Percentiles rank a stretch among this genome's conserved stretches.
Conservation (phyloP, 1,284 basidiomycete species). For the Cystobasidium pallidum region DNA sequence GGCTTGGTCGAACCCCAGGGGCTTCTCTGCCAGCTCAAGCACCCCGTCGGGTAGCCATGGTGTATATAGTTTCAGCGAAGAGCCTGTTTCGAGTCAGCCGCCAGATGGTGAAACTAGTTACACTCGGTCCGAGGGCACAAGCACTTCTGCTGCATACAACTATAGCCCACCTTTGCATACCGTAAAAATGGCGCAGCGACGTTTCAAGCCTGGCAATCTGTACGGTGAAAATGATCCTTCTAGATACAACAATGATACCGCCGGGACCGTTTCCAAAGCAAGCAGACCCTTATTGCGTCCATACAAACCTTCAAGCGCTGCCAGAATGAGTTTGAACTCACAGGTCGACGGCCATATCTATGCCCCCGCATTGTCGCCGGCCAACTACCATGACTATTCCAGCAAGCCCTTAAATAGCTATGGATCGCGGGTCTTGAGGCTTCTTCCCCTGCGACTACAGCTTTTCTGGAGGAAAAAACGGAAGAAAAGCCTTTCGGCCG, state of each 20-base stretch:
- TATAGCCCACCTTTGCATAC: slow-evolving; percentile 19
- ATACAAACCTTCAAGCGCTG: not conserved
- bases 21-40: not conserved
- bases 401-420: not conserved
- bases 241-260: not conserved
- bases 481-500: not conserved
- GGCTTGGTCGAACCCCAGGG: not conserved
- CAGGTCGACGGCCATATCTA: not conserved
- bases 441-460: not conserved
- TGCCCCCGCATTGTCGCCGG: not conserved
- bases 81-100: not conserved
- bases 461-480: not conserved
- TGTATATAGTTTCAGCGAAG: not conserved
- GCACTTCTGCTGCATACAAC: slow-evolving; percentile 17
- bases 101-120: not conserved
- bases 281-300: not conserved
- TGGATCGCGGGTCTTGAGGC: not conserved
- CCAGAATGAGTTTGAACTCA: not conserved
- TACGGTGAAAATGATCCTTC: slow-evolving; percentile 1
- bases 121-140: slow-evolving; percentile 5
- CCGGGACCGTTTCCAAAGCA: not conserved
- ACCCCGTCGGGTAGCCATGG: not conserved
- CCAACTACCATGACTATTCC: not conserved
- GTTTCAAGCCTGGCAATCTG: slow-evolving; percentile 24
- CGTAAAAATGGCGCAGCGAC: slow-evolving; percentile 16